phyloP scores from a whole-genome alignment of 352 stramenopile species.

The Globisporangium yorkense region DNA sequence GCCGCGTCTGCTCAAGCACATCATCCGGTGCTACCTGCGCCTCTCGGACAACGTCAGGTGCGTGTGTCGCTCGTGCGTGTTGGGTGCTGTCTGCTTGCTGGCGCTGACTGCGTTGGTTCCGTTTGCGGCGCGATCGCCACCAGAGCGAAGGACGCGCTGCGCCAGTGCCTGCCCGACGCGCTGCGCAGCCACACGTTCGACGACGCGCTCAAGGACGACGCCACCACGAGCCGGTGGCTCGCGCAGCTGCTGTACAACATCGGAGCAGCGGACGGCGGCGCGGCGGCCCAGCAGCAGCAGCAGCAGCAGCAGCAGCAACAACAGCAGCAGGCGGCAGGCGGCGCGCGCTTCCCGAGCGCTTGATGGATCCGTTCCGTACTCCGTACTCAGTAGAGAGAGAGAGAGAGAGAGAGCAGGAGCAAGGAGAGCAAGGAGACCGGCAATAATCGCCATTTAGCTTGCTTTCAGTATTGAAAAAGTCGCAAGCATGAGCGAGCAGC shows the following conservation, averaged over 20 bases:
- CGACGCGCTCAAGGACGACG: constrained; percentile 92
- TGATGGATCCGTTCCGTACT: background rate
- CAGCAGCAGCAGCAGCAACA: background rate
- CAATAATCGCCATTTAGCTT: background rate
- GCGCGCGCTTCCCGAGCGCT: background rate
- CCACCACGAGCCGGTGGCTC: constrained; percentile 96
- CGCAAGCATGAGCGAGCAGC: constrained; percentile 17
- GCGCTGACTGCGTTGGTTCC: too few relatives aligned
- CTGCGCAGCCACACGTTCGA: constrained; percentile 96
- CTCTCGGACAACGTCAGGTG: constrained; percentile 79
- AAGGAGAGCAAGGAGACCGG: background rate
- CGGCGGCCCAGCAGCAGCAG: background rate
- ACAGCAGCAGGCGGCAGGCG: background rate
- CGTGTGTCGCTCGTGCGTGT: background rate
- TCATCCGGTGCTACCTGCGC: constrained; percentile 97
- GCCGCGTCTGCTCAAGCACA: constrained; percentile 97
- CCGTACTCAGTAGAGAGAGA: too few relatives aligned
- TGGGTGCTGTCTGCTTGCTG: too few relatives aligned
- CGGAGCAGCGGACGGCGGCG: constrained; percentile 16
- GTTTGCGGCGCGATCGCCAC: too few relatives aligned
- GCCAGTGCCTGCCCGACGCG: constrained; percentile 92
- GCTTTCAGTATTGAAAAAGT: background rate
- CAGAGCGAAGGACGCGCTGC: constrained; percentile 95
- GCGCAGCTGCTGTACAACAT: constrained; percentile 93
- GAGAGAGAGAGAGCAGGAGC: background rate